Conservation (phyloP, 2,329 filamentous ascomycete genomes). For the Ascochyta lentis region DNA sequence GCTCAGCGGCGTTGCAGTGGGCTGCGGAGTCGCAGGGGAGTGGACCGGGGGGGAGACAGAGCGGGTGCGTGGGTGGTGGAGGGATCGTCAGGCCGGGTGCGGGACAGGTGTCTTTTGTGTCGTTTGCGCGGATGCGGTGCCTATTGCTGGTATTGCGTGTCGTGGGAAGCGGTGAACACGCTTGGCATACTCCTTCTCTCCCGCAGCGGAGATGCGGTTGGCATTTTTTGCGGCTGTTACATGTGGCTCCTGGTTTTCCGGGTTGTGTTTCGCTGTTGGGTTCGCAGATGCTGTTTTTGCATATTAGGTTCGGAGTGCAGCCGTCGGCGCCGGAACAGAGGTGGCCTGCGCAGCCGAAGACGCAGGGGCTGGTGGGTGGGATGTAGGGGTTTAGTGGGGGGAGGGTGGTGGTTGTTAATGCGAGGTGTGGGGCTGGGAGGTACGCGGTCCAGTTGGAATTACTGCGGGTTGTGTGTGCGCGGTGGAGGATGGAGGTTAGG, state of each 20-base stretch:
- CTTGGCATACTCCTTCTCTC: conserved; percentile 26
- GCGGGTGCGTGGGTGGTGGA: background rate
- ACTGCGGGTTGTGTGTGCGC: conserved; percentile 33
- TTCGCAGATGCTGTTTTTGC: conserved; percentile 44
- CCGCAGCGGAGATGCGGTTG: conserved; percentile 36
- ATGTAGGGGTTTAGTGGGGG: conserved; percentile 41
- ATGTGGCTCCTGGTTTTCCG: conserved; percentile 33
- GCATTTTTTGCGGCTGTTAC: conserved; percentile 39
- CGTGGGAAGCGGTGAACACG: conserved; percentile 18
- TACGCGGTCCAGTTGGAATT: conserved; percentile 42
- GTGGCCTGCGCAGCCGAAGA: conserved; percentile 41
- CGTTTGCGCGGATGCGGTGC: background rate
- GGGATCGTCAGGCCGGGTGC: background rate
- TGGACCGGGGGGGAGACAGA: background rate
- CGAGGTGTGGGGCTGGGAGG: conserved; percentile 29
- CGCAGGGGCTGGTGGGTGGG: conserved; percentile 35
- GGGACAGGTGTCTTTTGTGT: background rate
- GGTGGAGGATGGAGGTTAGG: conserved; percentile 29
- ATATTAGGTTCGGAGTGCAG: conserved; percentile 36
- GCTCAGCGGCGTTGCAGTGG: background rate
- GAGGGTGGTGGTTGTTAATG: conserved; percentile 22
- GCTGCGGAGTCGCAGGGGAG: background rate
- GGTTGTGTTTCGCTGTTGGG: conserved; percentile 28
- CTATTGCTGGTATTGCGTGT: background rate
- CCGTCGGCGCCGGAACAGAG: conserved; percentile 39